A percentile compares a stretch with the other conserved stretches of the same genome.
phyloP scores from a whole-genome alignment of 2,329 filamentous ascomycete species.

The Cytospora mali region DNA sequence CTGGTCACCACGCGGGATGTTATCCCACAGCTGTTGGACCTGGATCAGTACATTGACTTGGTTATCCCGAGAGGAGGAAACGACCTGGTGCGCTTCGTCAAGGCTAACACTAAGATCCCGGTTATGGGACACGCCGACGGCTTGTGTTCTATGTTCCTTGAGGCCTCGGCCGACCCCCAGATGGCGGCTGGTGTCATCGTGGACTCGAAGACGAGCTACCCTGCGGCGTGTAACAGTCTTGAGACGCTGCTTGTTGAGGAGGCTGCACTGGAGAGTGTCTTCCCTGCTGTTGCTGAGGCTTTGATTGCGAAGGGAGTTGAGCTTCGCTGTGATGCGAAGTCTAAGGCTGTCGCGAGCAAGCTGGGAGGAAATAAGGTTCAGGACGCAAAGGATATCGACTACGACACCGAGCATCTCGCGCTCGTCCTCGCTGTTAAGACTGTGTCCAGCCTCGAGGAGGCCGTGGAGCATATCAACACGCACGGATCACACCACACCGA shows the following conservation, averaged over 20 bases:
- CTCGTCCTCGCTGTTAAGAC: conserved; percentile 83
- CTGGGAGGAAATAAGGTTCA: conserved; percentile 57
- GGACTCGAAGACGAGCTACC: conserved; percentile 93
- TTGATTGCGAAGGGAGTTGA: conserved; percentile 77
- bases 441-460: conserved; percentile 68
- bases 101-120: conserved; percentile 87
- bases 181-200: conserved; percentile 78
- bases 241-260: conserved; percentile 89
- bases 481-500: conserved; percentile 96
- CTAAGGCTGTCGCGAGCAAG: conserved; percentile 63
- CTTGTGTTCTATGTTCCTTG: conserved; percentile 84
- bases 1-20: conserved; percentile 92
- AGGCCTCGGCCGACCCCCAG: conserved; percentile 71
- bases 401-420: conserved; percentile 85
- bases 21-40: conserved; percentile 81
- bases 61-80: conserved; percentile 92
- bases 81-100: conserved; percentile 87
- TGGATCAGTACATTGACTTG: conserved; percentile 88
- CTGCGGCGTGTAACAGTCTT: conserved; percentile 92
- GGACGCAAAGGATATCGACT: conserved; percentile 72
- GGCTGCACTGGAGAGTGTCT: conserved; percentile 64
- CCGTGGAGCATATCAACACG: conserved; percentile 85
- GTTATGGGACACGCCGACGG: conserved; percentile 96
- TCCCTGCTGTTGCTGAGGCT: conserved; percentile 73
- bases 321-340: conserved; percentile 75